A percentile compares a stretch with the other conserved stretches of the same genome.
These are phyloP conservation scores for Xylariaceae sp. DNA, from an alignment of 2,329 filamentous ascomycete species.

Conservation along the genomic window DNA sequence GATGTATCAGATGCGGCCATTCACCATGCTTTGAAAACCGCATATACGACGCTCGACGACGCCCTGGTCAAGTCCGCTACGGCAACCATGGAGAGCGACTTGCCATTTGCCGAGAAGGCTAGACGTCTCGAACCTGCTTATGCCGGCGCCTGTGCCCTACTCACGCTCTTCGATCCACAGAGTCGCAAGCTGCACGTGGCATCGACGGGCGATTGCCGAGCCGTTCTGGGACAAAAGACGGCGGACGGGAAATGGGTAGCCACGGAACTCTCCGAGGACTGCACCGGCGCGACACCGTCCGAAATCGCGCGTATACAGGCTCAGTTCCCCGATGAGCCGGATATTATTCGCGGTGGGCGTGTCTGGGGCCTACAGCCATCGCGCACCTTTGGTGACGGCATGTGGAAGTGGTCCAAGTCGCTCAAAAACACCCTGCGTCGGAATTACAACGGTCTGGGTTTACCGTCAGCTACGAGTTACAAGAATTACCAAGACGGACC, in stretches of 20 bases:
- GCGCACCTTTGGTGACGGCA: constrained; percentile 61
- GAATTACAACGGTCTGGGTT: constrained; percentile 42
- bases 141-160: constrained; percentile 30
- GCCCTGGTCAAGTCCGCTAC: constrained; percentile 26
- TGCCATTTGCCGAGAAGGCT: constrained; percentile 28
- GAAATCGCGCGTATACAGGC: constrained; percentile 50
- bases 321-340: constrained; percentile 58
- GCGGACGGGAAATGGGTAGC: constrained; percentile 49
- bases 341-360: constrained; percentile 52
- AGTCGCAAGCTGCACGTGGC: constrained; percentile 54
- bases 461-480: constrained; percentile 38
- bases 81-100: constrained; percentile 28
- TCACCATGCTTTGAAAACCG: constrained; percentile 33
- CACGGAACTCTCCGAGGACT: constrained; percentile 55
- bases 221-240: constrained; percentile 15
- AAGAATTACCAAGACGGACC: constrained; percentile 49
- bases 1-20: constrained; percentile 25
- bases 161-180: constrained; percentile 55
- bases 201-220: constrained; percentile 55
- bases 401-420: constrained; percentile 60
- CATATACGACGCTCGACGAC: constrained; percentile 37
- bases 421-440: constrained; percentile 40
- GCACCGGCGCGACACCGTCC: constrained; percentile 56
- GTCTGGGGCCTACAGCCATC: constrained; percentile 57
- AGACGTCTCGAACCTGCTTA: constrained; percentile 29